Percentiles rank a stretch among this genome's conserved stretches.
These are phyloP conservation scores for Vigna reflexopilosa DNA, from an alignment of 306 rosid species.

Conservation along the genomic window DNA sequence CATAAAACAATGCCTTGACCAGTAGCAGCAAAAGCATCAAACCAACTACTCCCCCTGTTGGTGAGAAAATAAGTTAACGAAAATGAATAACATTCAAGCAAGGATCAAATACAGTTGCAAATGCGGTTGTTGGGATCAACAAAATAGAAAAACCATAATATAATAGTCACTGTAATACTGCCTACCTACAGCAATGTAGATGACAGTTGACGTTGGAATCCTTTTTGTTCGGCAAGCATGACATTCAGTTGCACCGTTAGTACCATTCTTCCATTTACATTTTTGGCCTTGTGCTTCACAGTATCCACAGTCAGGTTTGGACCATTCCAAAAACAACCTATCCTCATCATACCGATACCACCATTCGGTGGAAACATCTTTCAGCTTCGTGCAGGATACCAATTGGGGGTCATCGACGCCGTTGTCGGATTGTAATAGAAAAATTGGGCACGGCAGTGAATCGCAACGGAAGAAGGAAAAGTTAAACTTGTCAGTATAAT, in stretches of 20 bases:
- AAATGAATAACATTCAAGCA: not conserved
- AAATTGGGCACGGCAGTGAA: conserved; percentile 31
- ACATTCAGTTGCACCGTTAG: not conserved
- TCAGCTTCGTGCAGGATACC: conserved; percentile 25
- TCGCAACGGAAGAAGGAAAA: conserved; percentile 43
- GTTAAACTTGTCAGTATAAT: not conserved
- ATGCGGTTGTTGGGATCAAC: too few relatives aligned
- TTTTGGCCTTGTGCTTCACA: too few relatives aligned
- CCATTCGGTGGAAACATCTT: not conserved
- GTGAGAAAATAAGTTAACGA: not conserved
- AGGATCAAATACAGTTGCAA: not conserved
- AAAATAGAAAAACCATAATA: not conserved
- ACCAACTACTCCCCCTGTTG: not conserved
- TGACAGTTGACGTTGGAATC: not conserved
- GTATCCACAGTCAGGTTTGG: too few relatives aligned
- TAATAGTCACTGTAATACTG: not conserved
- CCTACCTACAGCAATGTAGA: not conserved
- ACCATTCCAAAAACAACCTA: too few relatives aligned
- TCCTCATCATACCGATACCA: too few relatives aligned
- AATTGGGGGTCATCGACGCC: not conserved
- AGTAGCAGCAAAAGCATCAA: conserved; percentile 17
- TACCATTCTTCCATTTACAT: conserved; percentile 11
- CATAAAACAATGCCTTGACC: not conserved
- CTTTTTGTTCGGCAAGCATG: not conserved
- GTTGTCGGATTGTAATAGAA: too few relatives aligned